A percentile compares a stretch with the other conserved stretches of the same genome.
Evolutionary conservation across 345 rosid species (phyloP).

Genomic region (Bruguiera sexangula): DNA sequence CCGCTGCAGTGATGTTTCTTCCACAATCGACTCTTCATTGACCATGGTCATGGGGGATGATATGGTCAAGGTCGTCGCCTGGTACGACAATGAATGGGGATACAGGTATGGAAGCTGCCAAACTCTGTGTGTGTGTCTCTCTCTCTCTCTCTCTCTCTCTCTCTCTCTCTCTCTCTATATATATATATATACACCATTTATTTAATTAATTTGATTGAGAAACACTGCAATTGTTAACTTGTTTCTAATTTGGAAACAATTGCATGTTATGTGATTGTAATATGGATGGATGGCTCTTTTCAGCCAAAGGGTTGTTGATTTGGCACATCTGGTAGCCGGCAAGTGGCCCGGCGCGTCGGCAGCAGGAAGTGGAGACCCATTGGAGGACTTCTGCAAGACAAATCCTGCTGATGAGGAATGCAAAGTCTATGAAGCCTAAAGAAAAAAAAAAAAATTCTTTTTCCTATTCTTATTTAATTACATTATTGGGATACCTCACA

Average conservation of each 20-base stretch:
- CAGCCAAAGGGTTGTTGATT: conserved; percentile 97
- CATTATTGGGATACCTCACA: neutral
- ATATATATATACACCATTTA: neutral
- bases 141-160: no score
- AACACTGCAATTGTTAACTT: neutral
- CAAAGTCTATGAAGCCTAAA: conserved; percentile 81
- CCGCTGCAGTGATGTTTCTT: conserved; percentile 85
- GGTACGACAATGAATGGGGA: conserved; percentile 99
- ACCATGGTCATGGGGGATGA: conserved; percentile 99
- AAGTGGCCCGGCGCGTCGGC: conserved; percentile 74
- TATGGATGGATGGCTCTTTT: conserved; percentile 1
- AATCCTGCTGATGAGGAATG: conserved; percentile 87
- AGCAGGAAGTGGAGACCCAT: conserved; percentile 75
- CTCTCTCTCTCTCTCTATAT: no score
- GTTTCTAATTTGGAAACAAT: no score
- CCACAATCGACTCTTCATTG: conserved; percentile 87
- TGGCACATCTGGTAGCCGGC: conserved; percentile 84
- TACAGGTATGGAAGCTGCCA: conserved; percentile 54
- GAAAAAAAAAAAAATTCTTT: neutral
- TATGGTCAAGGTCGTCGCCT: conserved; percentile 95
- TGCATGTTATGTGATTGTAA: neutral
- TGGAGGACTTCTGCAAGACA: conserved; percentile 90
- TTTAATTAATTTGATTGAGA: neutral
- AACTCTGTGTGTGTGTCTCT: no score
- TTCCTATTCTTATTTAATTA: neutral